These are phyloP conservation scores for Hordeum marinum DNA, from an alignment of 176 grass and related monocot species.

Conservation along the genomic window DNA sequence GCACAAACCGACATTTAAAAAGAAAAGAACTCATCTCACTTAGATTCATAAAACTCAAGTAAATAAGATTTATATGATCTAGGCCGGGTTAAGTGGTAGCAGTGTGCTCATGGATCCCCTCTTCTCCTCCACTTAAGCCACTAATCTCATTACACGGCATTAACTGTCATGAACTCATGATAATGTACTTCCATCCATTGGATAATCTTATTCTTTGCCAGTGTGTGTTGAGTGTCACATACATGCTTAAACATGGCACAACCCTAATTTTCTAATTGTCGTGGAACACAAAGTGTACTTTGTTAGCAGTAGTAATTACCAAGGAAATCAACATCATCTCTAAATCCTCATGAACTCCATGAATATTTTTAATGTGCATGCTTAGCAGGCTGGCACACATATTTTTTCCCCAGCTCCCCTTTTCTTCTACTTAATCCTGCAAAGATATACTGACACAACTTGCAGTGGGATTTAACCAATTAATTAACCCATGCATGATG, in stretches of 20 bases:
- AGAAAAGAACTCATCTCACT: not conserved
- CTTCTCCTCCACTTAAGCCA: constrained; percentile 30
- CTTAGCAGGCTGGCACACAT: constrained; percentile 15
- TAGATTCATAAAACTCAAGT: not conserved
- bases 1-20: not conserved
- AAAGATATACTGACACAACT: constrained; percentile 48
- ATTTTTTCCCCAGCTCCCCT: not conserved
- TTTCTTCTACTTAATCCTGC: constrained; percentile 10
- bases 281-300: not conserved
- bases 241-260: not conserved
- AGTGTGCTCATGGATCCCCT: constrained; percentile 27
- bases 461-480: constrained; percentile 27
- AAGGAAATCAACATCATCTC: not conserved
- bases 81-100: not conserved
- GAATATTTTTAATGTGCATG: not conserved
- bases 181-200: not conserved
- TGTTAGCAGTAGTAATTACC: not conserved
- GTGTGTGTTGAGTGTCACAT: not conserved
- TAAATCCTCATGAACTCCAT: not conserved
- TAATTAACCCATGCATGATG: constrained; percentile 8
- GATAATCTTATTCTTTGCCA: constrained; percentile 32
- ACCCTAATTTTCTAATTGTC: not conserved
- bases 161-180: constrained; percentile 14
- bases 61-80: not conserved
- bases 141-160: not conserved